Evolutionary conservation across 805 yeast species (phyloP).

Genomic region (Metschnikowia drakensbergensis): DNA sequence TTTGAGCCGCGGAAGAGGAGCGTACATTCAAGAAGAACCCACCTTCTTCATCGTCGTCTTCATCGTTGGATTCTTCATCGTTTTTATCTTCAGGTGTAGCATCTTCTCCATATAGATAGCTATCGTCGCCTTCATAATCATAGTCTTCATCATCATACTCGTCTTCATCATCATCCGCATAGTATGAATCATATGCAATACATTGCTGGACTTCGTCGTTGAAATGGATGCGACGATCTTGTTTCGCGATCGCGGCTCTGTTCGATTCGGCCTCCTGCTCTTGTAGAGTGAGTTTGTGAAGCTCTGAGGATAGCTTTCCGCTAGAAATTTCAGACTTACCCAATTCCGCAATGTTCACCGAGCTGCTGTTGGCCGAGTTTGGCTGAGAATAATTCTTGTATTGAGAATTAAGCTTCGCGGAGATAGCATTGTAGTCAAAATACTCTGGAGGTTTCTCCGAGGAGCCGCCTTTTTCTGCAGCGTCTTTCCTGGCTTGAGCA

Average conservation of each 20-base stretch:
- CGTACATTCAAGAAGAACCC: slow-evolving; percentile 62
- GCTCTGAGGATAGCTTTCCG: slow-evolving; percentile 4
- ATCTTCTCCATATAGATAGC: slow-evolving; percentile 14
- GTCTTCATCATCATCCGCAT: slow-evolving; percentile 13
- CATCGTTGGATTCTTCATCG: slow-evolving; percentile 25
- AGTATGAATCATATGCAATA: slow-evolving; percentile 54
- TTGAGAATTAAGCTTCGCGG: slow-evolving; percentile 41
- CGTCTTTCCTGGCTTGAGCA: slow-evolving; percentile 18
- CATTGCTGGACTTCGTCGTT: slow-evolving; percentile 95
- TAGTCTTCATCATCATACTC: slow-evolving; percentile 18
- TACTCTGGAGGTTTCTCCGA: slow-evolving; percentile 33
- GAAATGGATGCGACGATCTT: slow-evolving; percentile 78
- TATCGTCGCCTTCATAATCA: slow-evolving; percentile 18
- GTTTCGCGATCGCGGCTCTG: slow-evolving; percentile 11
- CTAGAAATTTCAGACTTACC: slow-evolving; percentile 6
- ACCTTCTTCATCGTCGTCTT: slow-evolving; percentile 53
- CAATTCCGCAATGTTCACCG: slow-evolving; percentile 19
- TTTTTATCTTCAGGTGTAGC: slow-evolving; percentile 18
- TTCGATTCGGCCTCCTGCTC: not conserved
- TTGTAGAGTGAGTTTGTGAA: slow-evolving; percentile 3
- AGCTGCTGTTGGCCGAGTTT: slow-evolving; percentile 32
- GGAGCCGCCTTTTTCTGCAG: slow-evolving; percentile 8
- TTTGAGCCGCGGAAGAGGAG: slow-evolving; percentile 35
- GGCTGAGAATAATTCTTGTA: slow-evolving; percentile 25
- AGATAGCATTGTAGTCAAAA: slow-evolving; percentile 42